These are phyloP conservation scores for Gloeostereum incarnatum DNA, from an alignment of 768 basidiomycete species.

Conservation along the genomic window DNA sequence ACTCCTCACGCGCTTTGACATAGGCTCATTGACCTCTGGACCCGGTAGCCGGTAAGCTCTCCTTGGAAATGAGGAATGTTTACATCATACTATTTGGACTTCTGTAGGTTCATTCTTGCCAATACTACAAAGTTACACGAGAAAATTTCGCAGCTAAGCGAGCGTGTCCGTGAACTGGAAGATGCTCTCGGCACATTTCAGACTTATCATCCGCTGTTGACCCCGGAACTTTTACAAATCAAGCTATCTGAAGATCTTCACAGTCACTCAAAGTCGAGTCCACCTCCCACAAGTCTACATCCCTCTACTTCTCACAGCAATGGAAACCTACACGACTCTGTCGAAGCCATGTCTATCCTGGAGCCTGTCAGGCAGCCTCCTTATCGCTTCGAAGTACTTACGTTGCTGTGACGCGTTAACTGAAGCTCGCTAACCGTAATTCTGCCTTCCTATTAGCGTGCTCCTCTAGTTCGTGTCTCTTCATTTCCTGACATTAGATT, in stretches of 20 bases:
- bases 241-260: constrained; percentile 65
- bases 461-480: too few species aligned
- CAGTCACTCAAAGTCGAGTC: constrained; percentile 17
- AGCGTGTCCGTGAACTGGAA: constrained; percentile 57
- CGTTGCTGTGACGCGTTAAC: neutral
- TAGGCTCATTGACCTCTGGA: constrained; percentile 55
- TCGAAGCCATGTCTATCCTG: constrained; percentile 15
- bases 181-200: constrained; percentile 44
- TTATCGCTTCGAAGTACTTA: neutral
- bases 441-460: too few species aligned
- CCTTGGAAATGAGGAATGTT: constrained; percentile 3
- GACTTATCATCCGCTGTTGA: constrained; percentile 43
- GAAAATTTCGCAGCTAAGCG: constrained; percentile 50
- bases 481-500: too few species aligned
- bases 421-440: neutral
- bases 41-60: constrained; percentile 48
- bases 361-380: constrained; percentile 8
- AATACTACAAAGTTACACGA: constrained; percentile 60
- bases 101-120: constrained; percentile 51
- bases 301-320: constrained; percentile 8
- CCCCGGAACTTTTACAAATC: constrained; percentile 49
- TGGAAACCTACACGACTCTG: constrained; percentile 15
- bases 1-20: too few species aligned
- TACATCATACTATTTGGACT: constrained; percentile 6
- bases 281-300: constrained; percentile 7